Evolutionary conservation across 306 rosid genomes (phyloP), one percentile per base, ranked within the genome.

Genomic region (Quercus agrifolia): DNA sequence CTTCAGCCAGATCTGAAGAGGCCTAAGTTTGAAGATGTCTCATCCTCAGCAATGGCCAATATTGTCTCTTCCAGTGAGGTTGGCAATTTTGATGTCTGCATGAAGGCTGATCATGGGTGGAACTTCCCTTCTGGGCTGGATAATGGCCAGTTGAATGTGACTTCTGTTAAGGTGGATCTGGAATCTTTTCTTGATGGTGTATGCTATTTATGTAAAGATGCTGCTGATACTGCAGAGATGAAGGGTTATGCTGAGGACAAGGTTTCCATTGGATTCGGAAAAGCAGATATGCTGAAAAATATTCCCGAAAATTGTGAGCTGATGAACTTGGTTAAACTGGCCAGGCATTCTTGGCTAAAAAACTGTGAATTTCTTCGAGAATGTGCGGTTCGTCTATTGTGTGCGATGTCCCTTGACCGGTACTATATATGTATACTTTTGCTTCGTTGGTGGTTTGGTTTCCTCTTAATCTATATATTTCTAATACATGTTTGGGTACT

Each of bases 351-450:
- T 54, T 95, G 95, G 99, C 91, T 92, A 83, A 89, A 83, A 80
- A 86, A 95, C 86, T 88, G 78, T 63, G 92, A 87, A 84, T 92
- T 95, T 86, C 99, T 91, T 80, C 99, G 90, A 76, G 99, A 95
- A 72, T 91, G 97, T 82, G 92, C 89, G 35, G 86, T 95, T 69
- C 97, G 99, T 73, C 85, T 95, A 79, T 85, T 95, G 82, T 92
- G 98, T 74, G 94, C 91, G 54, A 72, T 95, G 88, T 90, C 97
- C 28, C 89, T 95, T 21, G 98, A 95, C 76, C 98, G 98, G 98
- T 92, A 91, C 74, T 6, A 6, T 35, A 6, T 35, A 35, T 6
- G 0, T 35, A 35, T 6, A 35, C 2, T 1, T 35, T 6, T 35
- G 9, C 9, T 35, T 35, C 41, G 41, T 35, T 35, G 15, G 74